Percentiles rank a stretch among this genome's conserved stretches.
phyloP scores from a whole-genome alignment of 164 flowering plant genomes.

The Chimonanthus praecox region DNA sequence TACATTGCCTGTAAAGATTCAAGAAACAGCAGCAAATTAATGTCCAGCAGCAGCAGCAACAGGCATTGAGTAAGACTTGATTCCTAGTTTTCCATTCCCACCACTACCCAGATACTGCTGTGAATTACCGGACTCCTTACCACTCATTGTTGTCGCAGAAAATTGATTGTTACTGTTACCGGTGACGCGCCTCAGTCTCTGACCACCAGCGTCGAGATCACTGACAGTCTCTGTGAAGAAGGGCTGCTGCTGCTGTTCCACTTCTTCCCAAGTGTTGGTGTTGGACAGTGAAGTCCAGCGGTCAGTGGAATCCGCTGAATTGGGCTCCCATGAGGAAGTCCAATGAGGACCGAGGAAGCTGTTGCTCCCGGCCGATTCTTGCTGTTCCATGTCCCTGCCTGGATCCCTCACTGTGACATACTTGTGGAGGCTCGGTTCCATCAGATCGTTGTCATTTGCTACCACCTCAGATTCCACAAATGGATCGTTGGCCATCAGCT shows the following conservation, averaged over 20 bases:
- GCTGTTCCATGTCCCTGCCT: constrained; percentile 41
- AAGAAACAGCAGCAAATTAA: neutral
- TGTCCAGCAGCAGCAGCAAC: neutral
- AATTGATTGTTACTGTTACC: neutral
- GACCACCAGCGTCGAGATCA: neutral
- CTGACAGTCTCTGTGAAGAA: neutral
- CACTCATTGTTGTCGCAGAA: neutral
- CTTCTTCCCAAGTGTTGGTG: constrained; percentile 10
- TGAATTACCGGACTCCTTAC: neutral
- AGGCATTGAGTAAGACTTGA: neutral
- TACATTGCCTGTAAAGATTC: no score
- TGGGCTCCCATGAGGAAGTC: constrained; percentile 71
- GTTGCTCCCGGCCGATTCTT: constrained; percentile 86
- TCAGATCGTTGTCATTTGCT: constrained; percentile 39
- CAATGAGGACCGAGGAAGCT: constrained; percentile 46
- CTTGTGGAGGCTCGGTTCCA: constrained; percentile 82
- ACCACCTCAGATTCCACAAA: constrained; percentile 58
- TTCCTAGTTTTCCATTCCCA: constrained; percentile 1
- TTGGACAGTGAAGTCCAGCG: constrained; percentile 44
- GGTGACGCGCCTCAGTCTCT: constrained; percentile 4
- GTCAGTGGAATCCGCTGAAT: constrained; percentile 69
- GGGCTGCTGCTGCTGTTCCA: constrained; percentile 1
- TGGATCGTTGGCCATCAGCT: constrained; percentile 30
- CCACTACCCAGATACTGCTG: neutral
- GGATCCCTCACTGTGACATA: constrained; percentile 75